These are phyloP conservation scores for Priceomyces haplophilus DNA, from an alignment of 805 yeast species.

Conservation along the genomic window DNA sequence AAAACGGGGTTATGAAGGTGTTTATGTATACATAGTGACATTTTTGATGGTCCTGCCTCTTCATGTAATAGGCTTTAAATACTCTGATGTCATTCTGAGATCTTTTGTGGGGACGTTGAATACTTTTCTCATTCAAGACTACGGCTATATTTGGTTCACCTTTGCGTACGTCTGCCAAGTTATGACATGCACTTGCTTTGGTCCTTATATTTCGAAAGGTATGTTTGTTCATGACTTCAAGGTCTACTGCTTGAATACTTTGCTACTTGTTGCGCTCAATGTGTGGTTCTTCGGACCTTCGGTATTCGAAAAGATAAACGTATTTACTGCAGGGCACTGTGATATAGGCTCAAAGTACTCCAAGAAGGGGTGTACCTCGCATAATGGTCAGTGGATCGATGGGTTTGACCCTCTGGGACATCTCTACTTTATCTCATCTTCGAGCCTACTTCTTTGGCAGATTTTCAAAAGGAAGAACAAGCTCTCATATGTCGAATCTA, in stretches of 20 bases:
- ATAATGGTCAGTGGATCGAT: conserved; percentile 40
- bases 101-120: conserved; percentile 15
- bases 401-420: conserved; percentile 58
- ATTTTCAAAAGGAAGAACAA: not conserved
- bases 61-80: conserved; percentile 11
- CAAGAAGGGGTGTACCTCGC: conserved; percentile 10
- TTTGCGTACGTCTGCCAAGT: conserved; percentile 14
- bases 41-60: conserved; percentile 23
- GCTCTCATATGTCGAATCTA: not conserved
- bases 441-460: conserved; percentile 37
- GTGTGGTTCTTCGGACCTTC: conserved; percentile 37
- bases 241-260: conserved; percentile 12
- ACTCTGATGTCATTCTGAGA: conserved; percentile 11
- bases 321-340: conserved; percentile 41
- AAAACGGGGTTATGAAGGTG: not conserved
- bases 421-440: conserved; percentile 41
- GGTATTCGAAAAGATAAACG: conserved; percentile 30
- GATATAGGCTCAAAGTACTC: conserved; percentile 13
- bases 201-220: not conserved
- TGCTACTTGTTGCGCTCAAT: conserved; percentile 10
- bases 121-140: conserved; percentile 20
- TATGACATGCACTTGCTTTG: conserved; percentile 6
- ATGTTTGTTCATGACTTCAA: not conserved
- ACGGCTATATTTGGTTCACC: conserved; percentile 32
- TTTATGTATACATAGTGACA: conserved; percentile 9